Evolutionary conservation across 179 eudicot genomes (phyloP).

Genomic region (Sideroxylon spinosum): DNA sequence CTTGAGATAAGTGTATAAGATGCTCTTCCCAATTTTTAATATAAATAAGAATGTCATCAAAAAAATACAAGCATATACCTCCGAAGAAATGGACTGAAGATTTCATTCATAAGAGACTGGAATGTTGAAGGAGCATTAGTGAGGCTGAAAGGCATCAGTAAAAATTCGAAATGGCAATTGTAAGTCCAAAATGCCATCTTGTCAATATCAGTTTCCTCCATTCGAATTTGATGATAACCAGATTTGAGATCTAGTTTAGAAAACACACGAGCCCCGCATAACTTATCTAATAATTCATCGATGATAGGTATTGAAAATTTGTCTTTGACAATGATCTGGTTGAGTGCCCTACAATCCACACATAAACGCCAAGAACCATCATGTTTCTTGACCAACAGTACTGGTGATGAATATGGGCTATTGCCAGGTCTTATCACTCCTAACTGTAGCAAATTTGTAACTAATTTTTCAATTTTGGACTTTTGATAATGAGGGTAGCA

Average conservation of each 20-base stretch:
- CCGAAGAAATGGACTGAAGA: background rate
- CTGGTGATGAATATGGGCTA: background rate
- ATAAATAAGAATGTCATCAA: background rate
- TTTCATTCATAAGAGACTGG: background rate
- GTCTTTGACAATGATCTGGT: conserved; percentile 2
- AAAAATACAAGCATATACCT: background rate
- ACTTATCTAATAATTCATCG: conserved; percentile 12
- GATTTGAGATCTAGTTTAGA: background rate
- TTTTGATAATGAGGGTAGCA: background rate
- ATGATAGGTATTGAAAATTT: conserved; percentile 12
- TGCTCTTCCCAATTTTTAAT: background rate
- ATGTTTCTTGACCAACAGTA: conserved; percentile 8
- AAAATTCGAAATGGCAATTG: background rate
- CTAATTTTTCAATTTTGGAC: background rate
- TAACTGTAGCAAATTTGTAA: background rate
- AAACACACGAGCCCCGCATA: background rate
- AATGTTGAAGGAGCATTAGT: background rate
- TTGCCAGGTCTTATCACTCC: background rate
- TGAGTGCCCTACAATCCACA: background rate
- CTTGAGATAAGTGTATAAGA: fast-evolving
- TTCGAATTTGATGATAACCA: background rate
- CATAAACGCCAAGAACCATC: conserved; percentile 5
- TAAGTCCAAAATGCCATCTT: background rate
- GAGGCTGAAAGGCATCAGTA: background rate
- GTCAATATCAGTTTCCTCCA: background rate